Percentiles rank a stretch among this genome's conserved stretches.
These are phyloP conservation scores for Candida xyloterini DNA, from an alignment of 805 yeast genomes.

Conservation along the genomic window DNA sequence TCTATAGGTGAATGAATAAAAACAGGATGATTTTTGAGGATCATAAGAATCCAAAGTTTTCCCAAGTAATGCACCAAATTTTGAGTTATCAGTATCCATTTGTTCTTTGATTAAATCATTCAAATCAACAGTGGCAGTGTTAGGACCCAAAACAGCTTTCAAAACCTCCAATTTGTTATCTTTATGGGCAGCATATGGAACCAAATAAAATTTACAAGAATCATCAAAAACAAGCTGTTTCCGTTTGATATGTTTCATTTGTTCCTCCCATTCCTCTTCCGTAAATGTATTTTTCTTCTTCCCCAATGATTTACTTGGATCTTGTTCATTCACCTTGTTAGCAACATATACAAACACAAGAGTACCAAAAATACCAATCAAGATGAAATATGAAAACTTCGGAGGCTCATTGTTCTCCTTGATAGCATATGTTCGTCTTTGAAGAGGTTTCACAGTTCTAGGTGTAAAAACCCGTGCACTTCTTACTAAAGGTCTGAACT, in stretches of 20 bases:
- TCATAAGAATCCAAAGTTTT: conserved; percentile 34
- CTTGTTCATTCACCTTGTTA: conserved; percentile 31
- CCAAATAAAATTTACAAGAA: conserved; percentile 26
- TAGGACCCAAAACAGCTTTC: conserved; percentile 13
- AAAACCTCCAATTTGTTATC: conserved; percentile 15
- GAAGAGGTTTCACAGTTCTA: background rate
- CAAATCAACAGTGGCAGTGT: conserved; percentile 49
- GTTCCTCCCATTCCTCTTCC: conserved; percentile 45
- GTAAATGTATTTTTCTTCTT: conserved; percentile 40
- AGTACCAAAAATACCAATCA: conserved; percentile 45
- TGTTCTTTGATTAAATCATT: conserved; percentile 45
- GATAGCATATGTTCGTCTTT: conserved; percentile 14
- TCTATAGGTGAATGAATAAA: conserved; percentile 30
- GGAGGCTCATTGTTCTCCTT: conserved; percentile 32
- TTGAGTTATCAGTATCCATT: conserved; percentile 40
- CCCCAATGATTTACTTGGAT: conserved; percentile 28
- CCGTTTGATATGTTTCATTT: conserved; percentile 35
- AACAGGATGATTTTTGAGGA: conserved; percentile 27
- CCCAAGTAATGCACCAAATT: conserved; percentile 51
- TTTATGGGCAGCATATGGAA: conserved; percentile 27
- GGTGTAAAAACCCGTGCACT: conserved; percentile 3
- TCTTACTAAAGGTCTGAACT: conserved; percentile 3
- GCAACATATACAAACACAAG: conserved; percentile 36
- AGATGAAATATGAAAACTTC: conserved; percentile 38
- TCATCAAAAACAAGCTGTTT: conserved; percentile 29